Percentiles rank a stretch among this genome's conserved stretches.
Conservation (phyloP, 495 filamentous ascomycete genomes). For the Beverwykella pulmonaria region DNA sequence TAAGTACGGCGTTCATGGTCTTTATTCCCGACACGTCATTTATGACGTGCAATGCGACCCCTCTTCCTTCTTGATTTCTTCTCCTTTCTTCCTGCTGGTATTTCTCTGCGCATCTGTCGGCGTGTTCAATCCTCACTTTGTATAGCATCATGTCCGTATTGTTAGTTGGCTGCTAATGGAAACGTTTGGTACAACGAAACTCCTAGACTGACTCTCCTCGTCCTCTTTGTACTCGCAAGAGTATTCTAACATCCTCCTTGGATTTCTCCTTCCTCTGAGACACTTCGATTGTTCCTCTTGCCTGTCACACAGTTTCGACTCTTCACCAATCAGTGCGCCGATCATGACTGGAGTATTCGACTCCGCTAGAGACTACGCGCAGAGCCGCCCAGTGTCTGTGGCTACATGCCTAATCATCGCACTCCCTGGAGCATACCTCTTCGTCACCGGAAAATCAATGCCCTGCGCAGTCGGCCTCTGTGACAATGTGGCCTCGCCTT, state of each 20-base stretch:
- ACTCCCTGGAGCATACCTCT: conserved; percentile 26
- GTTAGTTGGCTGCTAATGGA: conserved; percentile 25
- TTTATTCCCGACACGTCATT: conserved; percentile 21
- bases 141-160: conserved; percentile 2
- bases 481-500: neutral
- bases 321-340: neutral
- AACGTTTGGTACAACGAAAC: conserved; percentile 10
- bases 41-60: conserved; percentile 7
- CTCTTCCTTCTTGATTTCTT: neutral
- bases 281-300: neutral
- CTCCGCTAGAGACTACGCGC: conserved; percentile 23
- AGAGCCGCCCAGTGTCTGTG: conserved; percentile 22
- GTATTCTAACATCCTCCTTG: neutral
- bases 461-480: conserved; percentile 18
- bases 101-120: conserved; percentile 6
- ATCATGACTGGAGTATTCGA: conserved; percentile 18
- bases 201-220: neutral
- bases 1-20: conserved; percentile 26
- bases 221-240: neutral
- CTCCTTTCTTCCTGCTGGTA: conserved; percentile 4
- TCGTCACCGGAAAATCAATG: conserved; percentile 12
- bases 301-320: neutral
- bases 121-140: neutral
- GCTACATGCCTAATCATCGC: conserved; percentile 19
- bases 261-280: neutral